Evolutionary conservation across 2,329 filamentous ascomycete species (phyloP).

Genomic region (Phaeosphaeriaceae sp.): DNA sequence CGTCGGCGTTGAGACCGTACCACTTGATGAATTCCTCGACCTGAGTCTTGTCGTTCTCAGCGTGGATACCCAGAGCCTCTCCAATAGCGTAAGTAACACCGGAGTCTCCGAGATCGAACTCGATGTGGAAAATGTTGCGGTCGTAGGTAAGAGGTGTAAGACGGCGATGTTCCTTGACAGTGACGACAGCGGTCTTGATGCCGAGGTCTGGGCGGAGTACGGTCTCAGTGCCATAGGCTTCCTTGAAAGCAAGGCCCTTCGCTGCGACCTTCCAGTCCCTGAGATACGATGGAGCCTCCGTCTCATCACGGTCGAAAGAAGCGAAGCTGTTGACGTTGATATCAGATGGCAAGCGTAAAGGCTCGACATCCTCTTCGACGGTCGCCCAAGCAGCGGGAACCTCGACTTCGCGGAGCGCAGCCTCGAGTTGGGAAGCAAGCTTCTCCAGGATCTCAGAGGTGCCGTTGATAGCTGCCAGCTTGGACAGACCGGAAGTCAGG

Average conservation of each 20-base stretch:
- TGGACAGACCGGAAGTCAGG: constrained; percentile 68
- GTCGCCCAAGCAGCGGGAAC: constrained; percentile 83
- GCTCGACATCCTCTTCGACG: constrained; percentile 65
- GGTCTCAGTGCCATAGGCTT: constrained; percentile 80
- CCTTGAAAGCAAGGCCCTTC: constrained; percentile 91
- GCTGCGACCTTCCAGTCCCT: constrained; percentile 84
- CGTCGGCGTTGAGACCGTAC: constrained; percentile 83
- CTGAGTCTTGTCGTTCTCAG: constrained; percentile 84
- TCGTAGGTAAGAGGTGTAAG: constrained; percentile 89
- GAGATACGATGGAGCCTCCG: constrained; percentile 71
- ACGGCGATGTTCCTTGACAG: constrained; percentile 93
- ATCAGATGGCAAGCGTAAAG: constrained; percentile 65
- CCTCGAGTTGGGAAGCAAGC: constrained; percentile 67
- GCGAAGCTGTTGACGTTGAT: constrained; percentile 84
- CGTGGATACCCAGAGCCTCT: constrained; percentile 94
- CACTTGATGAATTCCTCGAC: constrained; percentile 86
- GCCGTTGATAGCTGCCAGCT: constrained; percentile 69
- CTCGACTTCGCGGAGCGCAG: constrained; percentile 75
- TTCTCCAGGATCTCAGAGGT: constrained; percentile 70
- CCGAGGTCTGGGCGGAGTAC: constrained; percentile 84
- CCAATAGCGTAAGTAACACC: constrained; percentile 96
- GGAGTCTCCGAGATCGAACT: constrained; percentile 92
- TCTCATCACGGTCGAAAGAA: constrained; percentile 77
- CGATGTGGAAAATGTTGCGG: constrained; percentile 99
- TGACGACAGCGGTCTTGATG: constrained; percentile 85